Conservation (phyloP, 306 rosid species). For the Quercus glauca region DNA sequence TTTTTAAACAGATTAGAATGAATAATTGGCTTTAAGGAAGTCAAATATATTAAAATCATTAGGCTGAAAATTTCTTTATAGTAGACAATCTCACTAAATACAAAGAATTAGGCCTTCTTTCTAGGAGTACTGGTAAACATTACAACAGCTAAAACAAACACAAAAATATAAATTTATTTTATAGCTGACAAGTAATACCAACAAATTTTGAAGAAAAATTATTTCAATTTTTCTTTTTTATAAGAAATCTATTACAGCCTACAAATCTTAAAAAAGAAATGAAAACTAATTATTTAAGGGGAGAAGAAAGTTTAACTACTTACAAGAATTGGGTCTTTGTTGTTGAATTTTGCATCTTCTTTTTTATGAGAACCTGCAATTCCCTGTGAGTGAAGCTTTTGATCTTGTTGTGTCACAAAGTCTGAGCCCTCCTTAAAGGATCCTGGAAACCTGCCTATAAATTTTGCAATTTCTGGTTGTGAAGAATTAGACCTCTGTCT, state of each 20-base stretch:
- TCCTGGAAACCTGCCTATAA: slow-evolving; percentile 77
- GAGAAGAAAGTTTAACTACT: slow-evolving; percentile 33
- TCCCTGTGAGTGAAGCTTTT: slow-evolving; percentile 52
- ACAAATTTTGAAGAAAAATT: neutral
- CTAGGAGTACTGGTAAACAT: neutral
- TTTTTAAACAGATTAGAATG: neutral
- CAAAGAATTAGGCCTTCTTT: neutral
- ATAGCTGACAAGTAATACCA: neutral
- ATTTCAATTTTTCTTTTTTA: neutral
- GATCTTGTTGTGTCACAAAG: slow-evolving; percentile 49
- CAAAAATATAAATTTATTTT: neutral
- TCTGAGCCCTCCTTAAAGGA: slow-evolving; percentile 91
- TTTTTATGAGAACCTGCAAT: slow-evolving; percentile 45
- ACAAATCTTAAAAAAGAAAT: neutral
- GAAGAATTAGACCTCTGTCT: slow-evolving; percentile 77
- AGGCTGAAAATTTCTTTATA: neutral
- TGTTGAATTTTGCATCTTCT: slow-evolving; percentile 60
- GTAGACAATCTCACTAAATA: neutral
- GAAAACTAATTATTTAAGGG: neutral
- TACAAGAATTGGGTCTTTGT: slow-evolving; percentile 77
- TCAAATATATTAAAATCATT: neutral
- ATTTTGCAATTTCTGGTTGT: slow-evolving; percentile 68
- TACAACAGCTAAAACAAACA: neutral
- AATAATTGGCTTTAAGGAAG: neutral
- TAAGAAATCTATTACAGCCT: neutral